phyloP scores from a whole-genome alignment of 2,329 filamentous ascomycete genomes.

The Neonectria ditissima region DNA sequence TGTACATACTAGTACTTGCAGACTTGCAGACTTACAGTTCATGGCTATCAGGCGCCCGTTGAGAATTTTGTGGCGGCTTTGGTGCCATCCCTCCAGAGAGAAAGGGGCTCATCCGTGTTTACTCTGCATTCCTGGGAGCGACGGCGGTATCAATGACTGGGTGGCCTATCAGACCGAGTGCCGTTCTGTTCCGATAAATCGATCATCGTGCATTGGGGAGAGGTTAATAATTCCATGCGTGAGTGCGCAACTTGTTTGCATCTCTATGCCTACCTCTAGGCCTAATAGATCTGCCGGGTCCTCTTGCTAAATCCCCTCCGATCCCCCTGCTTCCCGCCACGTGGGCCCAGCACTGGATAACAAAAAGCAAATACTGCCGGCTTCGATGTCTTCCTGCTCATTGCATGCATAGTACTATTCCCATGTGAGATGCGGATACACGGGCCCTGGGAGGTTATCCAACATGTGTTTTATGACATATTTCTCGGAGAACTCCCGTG shows the following conservation, averaged over 20 bases:
- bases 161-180: constrained; percentile 10
- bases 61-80: constrained; percentile 23
- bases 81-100: constrained; percentile 33
- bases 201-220: constrained; percentile 8
- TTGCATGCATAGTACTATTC: neutral
- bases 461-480: neutral
- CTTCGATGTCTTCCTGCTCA: constrained; percentile 6
- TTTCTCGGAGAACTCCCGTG: neutral
- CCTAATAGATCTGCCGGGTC: neutral
- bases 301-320: neutral
- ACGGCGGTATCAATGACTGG: neutral
- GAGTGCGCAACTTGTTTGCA: neutral
- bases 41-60: constrained; percentile 17
- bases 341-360: constrained; percentile 42
- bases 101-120: constrained; percentile 12
- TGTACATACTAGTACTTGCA: constrained; percentile 10
- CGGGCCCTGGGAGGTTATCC: neutral
- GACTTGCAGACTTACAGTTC: too few relatives aligned
- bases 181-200: constrained; percentile 37
- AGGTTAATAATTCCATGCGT: neutral
- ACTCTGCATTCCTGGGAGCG: neutral
- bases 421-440: too few relatives aligned
- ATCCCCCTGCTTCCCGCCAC: constrained; percentile 32
- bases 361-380: constrained; percentile 21
- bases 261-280: too few relatives aligned